A percentile compares a stretch with the other conserved stretches of the same genome.
Evolutionary conservation across 1,139 yeast genomes (phyloP).

Genomic region (Blastobotrys malaysiensis): DNA sequence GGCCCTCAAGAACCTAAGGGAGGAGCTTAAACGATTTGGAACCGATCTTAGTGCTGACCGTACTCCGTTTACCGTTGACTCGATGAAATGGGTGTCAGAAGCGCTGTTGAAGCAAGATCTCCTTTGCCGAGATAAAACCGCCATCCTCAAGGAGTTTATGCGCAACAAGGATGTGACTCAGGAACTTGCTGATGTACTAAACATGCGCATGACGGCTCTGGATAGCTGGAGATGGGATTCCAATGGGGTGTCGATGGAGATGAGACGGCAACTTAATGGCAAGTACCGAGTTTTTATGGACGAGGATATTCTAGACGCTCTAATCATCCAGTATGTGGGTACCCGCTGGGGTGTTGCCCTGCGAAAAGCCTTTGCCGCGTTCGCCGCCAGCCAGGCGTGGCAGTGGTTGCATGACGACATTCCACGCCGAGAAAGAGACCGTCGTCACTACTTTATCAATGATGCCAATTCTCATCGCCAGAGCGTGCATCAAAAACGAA

Average conservation of each 20-base stretch:
- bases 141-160: slow-evolving; percentile 12
- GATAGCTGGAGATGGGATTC: slow-evolving; percentile 18
- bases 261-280: slow-evolving; percentile 18
- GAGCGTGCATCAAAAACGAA: neutral
- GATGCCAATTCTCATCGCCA: neutral
- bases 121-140: slow-evolving; percentile 9
- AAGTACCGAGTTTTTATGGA: slow-evolving; percentile 17
- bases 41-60: slow-evolving; percentile 2
- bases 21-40: slow-evolving; percentile 7
- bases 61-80: neutral
- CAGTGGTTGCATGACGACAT: slow-evolving; percentile 4
- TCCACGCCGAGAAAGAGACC: neutral
- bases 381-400: slow-evolving; percentile 9
- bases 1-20: slow-evolving; percentile 9
- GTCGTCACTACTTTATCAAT: neutral
- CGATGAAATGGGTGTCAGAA: slow-evolving; percentile 1
- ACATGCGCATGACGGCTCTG: slow-evolving; percentile 14
- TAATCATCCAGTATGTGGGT: slow-evolving; percentile 16
- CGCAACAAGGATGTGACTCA: slow-evolving; percentile 9
- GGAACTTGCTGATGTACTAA: slow-evolving; percentile 18
- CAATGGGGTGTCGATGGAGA: slow-evolving; percentile 11
- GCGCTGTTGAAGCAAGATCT: slow-evolving; percentile 8
- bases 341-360: slow-evolving; percentile 9
- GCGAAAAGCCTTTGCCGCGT: neutral
- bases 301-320: slow-evolving; percentile 17